Evolutionary conservation across 139 green algal genomes (phyloP), one percentile per base, ranked within the genome.

Genomic region (Penium margaritaceum): DNA sequence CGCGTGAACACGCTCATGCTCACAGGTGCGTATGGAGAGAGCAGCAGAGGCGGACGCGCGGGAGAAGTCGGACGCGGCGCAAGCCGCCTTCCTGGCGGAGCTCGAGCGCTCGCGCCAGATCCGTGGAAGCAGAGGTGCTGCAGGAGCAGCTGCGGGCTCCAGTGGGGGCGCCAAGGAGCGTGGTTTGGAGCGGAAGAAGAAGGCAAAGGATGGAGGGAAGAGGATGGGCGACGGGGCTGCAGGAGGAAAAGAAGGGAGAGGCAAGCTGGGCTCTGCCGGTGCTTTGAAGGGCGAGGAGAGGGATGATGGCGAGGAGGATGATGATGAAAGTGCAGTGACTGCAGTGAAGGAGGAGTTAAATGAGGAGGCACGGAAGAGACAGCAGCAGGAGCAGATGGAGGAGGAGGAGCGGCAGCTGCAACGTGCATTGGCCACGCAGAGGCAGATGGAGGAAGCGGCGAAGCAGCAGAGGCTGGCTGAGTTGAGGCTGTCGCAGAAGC

Each of bases 81-180:
- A 65, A 46, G 66, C 69, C 43, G 53, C 47, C 19, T 74, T 74
- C 32, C 35, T 74, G 57, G 66, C 66, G n/a, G 66, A 74, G 66
- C 66, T 74, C 21, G 66, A 35, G 30, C 41, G 41, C 41, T 9
- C 41, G 41, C 41, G 12, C 41, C 41, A 9, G 41, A 51, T 12
- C 12, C 41, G 9, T 21, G 41, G 9, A 65, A 65, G n/a, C n/a
- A n/a, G n/a, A n/a, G 55, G 55, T 12, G 9, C 55, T 14, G 30
- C 30, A 12, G 32, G 30, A 35, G 55, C 9, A 65, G 55, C 55
- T 37, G 9, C 55, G 55, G 9, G 55, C n/a, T n/a, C n/a, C n/a
- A n/a, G n/a, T n/a, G n/a, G n/a, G n/a, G n/a, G n/a, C n/a, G n/a
- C n/a, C n/a, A n/a, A n/a, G n/a, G n/a, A n/a, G n/a, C n/a, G n/a